These are phyloP conservation scores for Vachellia collinsii DNA, from an alignment of 306 rosid species.

Conservation along the genomic window DNA sequence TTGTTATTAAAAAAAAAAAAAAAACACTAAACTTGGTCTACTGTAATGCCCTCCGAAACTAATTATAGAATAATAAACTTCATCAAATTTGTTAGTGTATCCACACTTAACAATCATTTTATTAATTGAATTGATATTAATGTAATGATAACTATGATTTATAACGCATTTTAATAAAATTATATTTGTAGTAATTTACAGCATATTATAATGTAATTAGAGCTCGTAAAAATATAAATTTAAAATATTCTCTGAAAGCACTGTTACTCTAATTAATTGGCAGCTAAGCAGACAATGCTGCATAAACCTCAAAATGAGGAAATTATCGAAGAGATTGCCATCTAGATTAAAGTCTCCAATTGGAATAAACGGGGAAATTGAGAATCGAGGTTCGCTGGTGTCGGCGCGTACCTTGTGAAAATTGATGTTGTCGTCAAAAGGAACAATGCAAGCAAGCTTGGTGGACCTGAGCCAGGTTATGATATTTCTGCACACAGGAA, in stretches of 20 bases:
- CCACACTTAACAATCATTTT: background rate
- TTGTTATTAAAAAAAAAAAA: background rate
- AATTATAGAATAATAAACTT: too few species aligned
- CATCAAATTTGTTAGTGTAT: background rate
- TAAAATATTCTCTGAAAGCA: too few species aligned
- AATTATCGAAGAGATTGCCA: conserved; percentile 15
- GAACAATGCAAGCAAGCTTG: conserved; percentile 60
- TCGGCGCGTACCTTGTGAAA: conserved; percentile 81
- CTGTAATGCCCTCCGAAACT: background rate
- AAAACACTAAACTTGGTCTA: background rate
- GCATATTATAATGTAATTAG: background rate
- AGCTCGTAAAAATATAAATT: background rate
- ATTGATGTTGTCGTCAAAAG: conserved; percentile 98
- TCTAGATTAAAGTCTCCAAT: background rate
- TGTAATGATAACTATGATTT: background rate
- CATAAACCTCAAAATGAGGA: background rate
- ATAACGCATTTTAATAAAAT: background rate
- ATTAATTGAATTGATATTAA: background rate
- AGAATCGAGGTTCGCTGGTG: conserved; percentile 21
- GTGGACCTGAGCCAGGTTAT: conserved; percentile 96
- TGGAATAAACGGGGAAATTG: conserved; percentile 24
- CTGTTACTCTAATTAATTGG: background rate
- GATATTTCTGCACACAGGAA: conserved; percentile 94
- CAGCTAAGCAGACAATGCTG: background rate
- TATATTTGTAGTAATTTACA: background rate